Conservation (phyloP, 352 stramenopile species). For the Phytophthora rubi region DNA sequence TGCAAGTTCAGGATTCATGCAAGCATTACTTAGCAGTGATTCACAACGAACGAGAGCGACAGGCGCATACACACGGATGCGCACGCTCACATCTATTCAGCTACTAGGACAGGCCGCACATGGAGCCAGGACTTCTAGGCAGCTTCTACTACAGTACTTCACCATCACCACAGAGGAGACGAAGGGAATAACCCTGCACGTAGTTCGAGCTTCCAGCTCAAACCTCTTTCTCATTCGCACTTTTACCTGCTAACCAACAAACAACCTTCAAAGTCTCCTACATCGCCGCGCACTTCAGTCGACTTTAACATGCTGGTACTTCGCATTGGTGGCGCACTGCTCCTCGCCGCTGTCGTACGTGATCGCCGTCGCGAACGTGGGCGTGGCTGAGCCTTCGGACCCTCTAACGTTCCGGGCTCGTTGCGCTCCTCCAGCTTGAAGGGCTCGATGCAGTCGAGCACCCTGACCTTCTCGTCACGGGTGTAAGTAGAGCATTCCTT, state of each 20-base stretch:
- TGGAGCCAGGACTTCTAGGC: not conserved
- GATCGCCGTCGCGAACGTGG: conserved; percentile 92
- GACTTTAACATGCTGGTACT: not conserved
- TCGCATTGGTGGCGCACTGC: no score
- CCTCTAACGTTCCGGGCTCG: conserved; percentile 94
- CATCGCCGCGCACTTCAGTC: not conserved
- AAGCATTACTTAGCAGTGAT: not conserved
- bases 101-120: not conserved
- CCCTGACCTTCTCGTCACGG: conserved; percentile 98
- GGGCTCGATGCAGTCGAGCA: conserved; percentile 95
- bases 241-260: conserved; percentile 1
- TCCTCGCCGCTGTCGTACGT: conserved; percentile 93
- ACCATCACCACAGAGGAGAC: not conserved
- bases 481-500: conserved; percentile 93
- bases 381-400: conserved; percentile 90
- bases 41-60: not conserved
- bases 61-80: not conserved
- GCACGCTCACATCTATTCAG: not conserved
- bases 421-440: conserved; percentile 89
- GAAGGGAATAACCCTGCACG: not conserved
- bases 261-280: not conserved
- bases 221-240: not conserved
- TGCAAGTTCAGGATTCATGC: not conserved
- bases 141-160: not conserved
- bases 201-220: not conserved